phyloP scores from a whole-genome alignment of 768 basidiomycete species.

The Panaeolus papilionaceus region DNA sequence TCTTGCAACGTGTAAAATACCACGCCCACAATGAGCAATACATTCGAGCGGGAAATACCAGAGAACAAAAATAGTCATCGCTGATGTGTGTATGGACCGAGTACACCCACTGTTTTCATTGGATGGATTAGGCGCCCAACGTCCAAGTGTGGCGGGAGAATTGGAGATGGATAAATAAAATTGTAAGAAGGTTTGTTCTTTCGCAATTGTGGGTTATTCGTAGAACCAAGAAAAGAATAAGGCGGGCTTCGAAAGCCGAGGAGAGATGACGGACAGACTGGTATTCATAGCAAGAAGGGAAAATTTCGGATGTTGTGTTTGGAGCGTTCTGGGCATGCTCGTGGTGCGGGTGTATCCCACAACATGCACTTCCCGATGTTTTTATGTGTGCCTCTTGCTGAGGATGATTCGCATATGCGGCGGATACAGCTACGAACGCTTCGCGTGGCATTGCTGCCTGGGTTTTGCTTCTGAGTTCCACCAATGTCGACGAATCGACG shows the following conservation, averaged over 20 bases:
- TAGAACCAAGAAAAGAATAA: too few relatives aligned
- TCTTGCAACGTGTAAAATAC: background rate
- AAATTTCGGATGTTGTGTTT: background rate
- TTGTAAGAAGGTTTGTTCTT: background rate
- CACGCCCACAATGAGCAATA: background rate
- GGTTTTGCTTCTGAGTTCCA: too few relatives aligned
- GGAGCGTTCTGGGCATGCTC: background rate
- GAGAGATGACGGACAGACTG: too few relatives aligned
- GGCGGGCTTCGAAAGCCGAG: too few relatives aligned
- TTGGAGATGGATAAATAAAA: slow-evolving; percentile 4
- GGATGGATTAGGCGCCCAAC: slow-evolving; percentile 6
- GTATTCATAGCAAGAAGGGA: background rate
- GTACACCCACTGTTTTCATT: background rate
- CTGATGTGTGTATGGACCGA: background rate
- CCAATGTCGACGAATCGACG: too few relatives aligned
- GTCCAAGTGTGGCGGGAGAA: slow-evolving; percentile 2
- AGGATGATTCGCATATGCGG: too few relatives aligned
- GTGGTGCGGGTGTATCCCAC: background rate
- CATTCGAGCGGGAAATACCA: background rate
- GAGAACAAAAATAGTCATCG: background rate
- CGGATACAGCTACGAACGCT: too few relatives aligned
- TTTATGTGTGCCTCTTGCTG: background rate
- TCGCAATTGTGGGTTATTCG: background rate
- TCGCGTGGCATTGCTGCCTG: too few relatives aligned
- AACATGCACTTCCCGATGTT: background rate